Evolutionary conservation across 306 rosid species (phyloP), one percentile per base, ranked within the genome.

Genomic region (Quercus engelmannii): DNA sequence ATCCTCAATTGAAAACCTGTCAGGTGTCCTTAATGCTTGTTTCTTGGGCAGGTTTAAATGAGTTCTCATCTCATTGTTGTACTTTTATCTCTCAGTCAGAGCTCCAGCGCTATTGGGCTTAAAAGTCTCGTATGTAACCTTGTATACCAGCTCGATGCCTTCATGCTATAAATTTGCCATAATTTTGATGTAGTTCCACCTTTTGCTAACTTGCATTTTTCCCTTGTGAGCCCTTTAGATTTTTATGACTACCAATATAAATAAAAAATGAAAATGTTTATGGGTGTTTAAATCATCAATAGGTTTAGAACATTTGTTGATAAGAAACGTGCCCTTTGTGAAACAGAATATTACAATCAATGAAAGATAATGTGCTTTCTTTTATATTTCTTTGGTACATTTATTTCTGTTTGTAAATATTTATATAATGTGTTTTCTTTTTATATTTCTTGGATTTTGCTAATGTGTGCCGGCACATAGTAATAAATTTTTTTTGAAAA

Each of bases 11-110:
- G 43, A 64, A 64, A 1, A 64, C 3, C 13, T 64, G 23, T 6
- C 18, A 28, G 18, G 38, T 61, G 54, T 38, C 56, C 55, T 64
- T 20, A 69, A 74, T 74, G 43, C 71, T 49, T 23, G n/a, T 55
- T 77, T 63, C n/a, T 77, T 72, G 76, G 71, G 85, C 93, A 90
- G 94, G 88, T 52, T 76, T 83, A 78, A 51, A 55, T 59, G 83
- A 83, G 82, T 82, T 85, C 19, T 56, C 79, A 70, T 23, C 85
- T 57, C 74, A 56, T 52, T 59, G 82, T 31, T 85, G 85, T 82
- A 68, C 79, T 65, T 57, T 51, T 55, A 77, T 69, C 77, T 78
- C 69, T 31, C 69, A 62, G 83, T 82, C 79, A 52, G 82, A 73
- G 78, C 77, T 41, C 75, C 74, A 55, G 46, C 20, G 38, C n/a